phyloP scores from a whole-genome alignment of 768 basidiomycete species.

The Tricholoma saponaceum region DNA sequence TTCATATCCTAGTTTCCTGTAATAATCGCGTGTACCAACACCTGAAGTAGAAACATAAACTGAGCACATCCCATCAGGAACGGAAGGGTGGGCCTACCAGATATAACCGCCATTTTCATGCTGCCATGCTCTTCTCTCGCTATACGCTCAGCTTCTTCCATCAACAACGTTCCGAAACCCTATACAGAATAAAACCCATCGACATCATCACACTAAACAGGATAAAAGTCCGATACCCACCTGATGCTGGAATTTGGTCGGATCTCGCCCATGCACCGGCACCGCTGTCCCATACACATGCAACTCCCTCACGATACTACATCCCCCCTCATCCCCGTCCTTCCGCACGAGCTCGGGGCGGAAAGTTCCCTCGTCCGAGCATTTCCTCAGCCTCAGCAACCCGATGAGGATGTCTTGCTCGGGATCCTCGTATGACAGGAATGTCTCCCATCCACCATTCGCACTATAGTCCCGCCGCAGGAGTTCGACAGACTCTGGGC shows the following conservation, averaged over 20 bases:
- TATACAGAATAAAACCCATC: constrained; percentile 26
- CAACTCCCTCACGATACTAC: constrained; percentile 91
- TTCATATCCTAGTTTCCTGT: constrained; percentile 89
- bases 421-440: constrained; percentile 98
- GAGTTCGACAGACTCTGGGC: constrained; percentile 92
- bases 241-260: constrained; percentile 97
- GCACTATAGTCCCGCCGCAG: constrained; percentile 94
- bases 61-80: not conserved
- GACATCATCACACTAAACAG: not conserved
- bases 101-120: constrained; percentile 94
- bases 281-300: constrained; percentile 99
- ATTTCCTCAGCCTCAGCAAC: constrained; percentile 86
- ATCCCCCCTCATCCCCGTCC: constrained; percentile 70
- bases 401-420: constrained; percentile 96
- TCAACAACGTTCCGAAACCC: constrained; percentile 95
- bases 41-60: constrained; percentile 37
- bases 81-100: constrained; percentile 50
- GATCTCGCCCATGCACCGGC: constrained; percentile 94
- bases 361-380: constrained; percentile 96
- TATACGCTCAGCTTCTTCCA: constrained; percentile 99
- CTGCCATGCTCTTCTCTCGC: constrained; percentile 96
- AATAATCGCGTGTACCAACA: constrained; percentile 97
- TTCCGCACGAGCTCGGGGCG: constrained; percentile 81
- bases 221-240: constrained; percentile 28
- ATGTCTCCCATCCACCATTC: constrained; percentile 99